A percentile compares a stretch with the other conserved stretches of the same genome.
Conservation (phyloP, 805 yeast genomes). For the Hanseniaspora valbyensis region DNA sequence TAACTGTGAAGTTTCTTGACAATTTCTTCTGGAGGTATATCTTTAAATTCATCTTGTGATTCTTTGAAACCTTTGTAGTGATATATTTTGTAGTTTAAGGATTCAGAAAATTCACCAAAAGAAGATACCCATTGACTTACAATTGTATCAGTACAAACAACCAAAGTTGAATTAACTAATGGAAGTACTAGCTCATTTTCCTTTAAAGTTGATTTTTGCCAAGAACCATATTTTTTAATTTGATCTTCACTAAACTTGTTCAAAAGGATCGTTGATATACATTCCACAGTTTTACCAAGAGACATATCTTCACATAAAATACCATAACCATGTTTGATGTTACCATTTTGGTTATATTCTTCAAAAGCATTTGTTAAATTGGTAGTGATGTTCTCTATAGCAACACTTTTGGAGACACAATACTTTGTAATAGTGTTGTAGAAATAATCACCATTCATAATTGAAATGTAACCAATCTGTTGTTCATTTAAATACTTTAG, state of each 20-base stretch:
- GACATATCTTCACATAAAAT: slow-evolving; percentile 95
- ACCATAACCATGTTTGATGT: slow-evolving; percentile 34
- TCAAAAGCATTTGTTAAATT: too few species aligned
- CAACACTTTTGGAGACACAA: slow-evolving; percentile 20
- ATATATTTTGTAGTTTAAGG: slow-evolving; percentile 39
- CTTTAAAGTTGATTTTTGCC: slow-evolving; percentile 17
- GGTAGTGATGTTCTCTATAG: too few species aligned
- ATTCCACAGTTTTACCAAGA: slow-evolving; percentile 85
- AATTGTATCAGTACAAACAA: slow-evolving; percentile 79
- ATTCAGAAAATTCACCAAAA: slow-evolving; percentile 1
- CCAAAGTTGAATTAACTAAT: slow-evolving; percentile 55
- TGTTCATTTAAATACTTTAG: neutral
- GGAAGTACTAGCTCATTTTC: slow-evolving; percentile 15
- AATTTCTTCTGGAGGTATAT: slow-evolving; percentile 24
- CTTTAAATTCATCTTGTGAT: slow-evolving; percentile 28
- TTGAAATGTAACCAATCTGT: neutral
- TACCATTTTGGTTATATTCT: neutral
- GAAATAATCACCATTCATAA: slow-evolving; percentile 15
- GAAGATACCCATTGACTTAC: slow-evolving; percentile 64
- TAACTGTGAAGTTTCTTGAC: slow-evolving; percentile 46
- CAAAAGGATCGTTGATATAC: slow-evolving; percentile 50
- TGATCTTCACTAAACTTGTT: slow-evolving; percentile 29
- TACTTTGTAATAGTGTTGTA: slow-evolving; percentile 30
- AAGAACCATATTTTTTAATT: neutral
- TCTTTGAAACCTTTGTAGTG: slow-evolving; percentile 50